phyloP scores from a whole-genome alignment of 1,139 yeast species.

The Kodamaea alishanica region DNA sequence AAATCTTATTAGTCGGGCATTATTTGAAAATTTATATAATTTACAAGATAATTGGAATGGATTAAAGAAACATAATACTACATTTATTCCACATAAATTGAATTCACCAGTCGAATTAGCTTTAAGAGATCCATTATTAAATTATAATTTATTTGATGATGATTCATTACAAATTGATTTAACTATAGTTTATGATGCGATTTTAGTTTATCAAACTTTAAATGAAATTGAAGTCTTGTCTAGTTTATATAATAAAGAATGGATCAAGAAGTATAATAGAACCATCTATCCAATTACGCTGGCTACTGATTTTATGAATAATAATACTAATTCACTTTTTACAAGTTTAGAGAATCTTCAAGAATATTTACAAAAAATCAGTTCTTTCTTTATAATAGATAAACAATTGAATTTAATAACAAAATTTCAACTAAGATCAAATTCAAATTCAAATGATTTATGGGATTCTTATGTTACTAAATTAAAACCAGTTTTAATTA shows the following conservation, averaged over 20 bases:
- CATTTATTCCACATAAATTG: slow-evolving; percentile 60
- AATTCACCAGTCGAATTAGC: slow-evolving; percentile 85
- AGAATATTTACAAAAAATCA: slow-evolving; percentile 57
- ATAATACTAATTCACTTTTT: slow-evolving; percentile 17
- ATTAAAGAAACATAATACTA: slow-evolving; percentile 26
- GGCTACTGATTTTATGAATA: slow-evolving; percentile 14
- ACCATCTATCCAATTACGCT: slow-evolving; percentile 62
- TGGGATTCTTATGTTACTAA: slow-evolving; percentile 71
- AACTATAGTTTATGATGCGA: slow-evolving; percentile 74
- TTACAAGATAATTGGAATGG: slow-evolving; percentile 59
- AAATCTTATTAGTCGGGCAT: slow-evolving; percentile 54
- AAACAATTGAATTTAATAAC: slow-evolving; percentile 58
- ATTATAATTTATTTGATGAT: slow-evolving; percentile 47
- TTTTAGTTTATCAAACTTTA: slow-evolving; percentile 74
- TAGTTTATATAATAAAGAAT: slow-evolving; percentile 65
- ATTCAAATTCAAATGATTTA: slow-evolving; percentile 63
- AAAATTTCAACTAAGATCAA: slow-evolving; percentile 50
- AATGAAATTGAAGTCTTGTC: slow-evolving; percentile 60
- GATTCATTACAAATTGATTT: slow-evolving; percentile 50
- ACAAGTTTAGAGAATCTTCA: slow-evolving; percentile 37
- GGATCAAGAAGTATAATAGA: slow-evolving; percentile 68
- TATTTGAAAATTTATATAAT: slow-evolving; percentile 52
- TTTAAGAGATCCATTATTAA: slow-evolving; percentile 52
- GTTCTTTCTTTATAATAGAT: slow-evolving; percentile 79
- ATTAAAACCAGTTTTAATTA: slow-evolving; percentile 51